phyloP scores from a whole-genome alignment of 2,329 filamentous ascomycete species.

The Scleromitrula shiraiana region DNA sequence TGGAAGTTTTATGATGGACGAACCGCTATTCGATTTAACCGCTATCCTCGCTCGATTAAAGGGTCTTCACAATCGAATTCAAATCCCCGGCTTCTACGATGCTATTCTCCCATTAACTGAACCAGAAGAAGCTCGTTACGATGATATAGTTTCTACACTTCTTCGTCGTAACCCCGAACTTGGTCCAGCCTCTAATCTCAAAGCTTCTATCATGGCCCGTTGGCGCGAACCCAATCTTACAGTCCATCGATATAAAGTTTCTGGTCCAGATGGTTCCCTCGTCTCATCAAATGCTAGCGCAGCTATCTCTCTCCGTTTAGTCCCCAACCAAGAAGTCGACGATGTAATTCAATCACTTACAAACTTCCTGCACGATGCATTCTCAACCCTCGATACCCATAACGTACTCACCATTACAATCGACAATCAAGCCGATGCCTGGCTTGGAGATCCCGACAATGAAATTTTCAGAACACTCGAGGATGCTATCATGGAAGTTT shows the following conservation, averaged over 20 bases:
- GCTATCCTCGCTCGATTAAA: slow-evolving; percentile 75
- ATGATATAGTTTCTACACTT: slow-evolving; percentile 73
- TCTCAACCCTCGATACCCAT: slow-evolving; percentile 65
- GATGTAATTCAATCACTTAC: slow-evolving; percentile 63
- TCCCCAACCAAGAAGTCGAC: slow-evolving; percentile 84
- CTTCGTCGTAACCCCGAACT: slow-evolving; percentile 60
- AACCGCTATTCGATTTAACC: slow-evolving; percentile 86
- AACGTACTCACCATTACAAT: slow-evolving; percentile 78
- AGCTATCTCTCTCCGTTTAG: slow-evolving; percentile 80
- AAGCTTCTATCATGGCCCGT: slow-evolving; percentile 78
- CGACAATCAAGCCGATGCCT: slow-evolving; percentile 90
- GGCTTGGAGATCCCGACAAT: slow-evolving; percentile 87
- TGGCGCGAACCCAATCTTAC: slow-evolving; percentile 96
- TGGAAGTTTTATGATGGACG: slow-evolving; percentile 80
- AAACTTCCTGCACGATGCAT: slow-evolving; percentile 61
- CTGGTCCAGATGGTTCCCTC: slow-evolving; percentile 82
- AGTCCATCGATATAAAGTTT: slow-evolving; percentile 87
- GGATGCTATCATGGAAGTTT: slow-evolving; percentile 74
- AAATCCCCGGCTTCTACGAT: slow-evolving; percentile 85
- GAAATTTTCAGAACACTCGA: slow-evolving; percentile 87
- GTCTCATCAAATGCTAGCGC: slow-evolving; percentile 87
- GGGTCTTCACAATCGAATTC: slow-evolving; percentile 69
- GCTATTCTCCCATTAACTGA: slow-evolving; percentile 66
- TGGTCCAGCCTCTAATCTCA: slow-evolving; percentile 59
- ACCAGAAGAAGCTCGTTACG: slow-evolving; percentile 72